Base-by-base conservation (phyloP, 139 green algal species). In the Picochlorum costavermella region DNA sequence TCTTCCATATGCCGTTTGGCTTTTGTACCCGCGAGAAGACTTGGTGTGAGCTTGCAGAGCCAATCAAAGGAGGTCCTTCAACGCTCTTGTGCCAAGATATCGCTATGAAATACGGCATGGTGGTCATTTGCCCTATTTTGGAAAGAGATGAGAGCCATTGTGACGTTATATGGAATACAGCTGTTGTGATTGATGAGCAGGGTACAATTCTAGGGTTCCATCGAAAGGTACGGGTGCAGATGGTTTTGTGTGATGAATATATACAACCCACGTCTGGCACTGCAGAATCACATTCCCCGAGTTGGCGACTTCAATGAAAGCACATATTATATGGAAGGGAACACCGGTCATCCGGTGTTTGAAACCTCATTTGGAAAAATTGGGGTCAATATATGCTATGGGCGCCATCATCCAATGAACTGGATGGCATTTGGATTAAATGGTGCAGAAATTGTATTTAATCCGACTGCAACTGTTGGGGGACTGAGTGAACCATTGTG, bases 301-400 rank as follows among this genome's bases (percentile, higher is more conserved):
- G 89, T 98, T 12, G 90, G 90, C 31, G 91, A 97, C 73, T 98
- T 98, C 74, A 97, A 98, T 67, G 92, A 98, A 80, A 86, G 69
- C 60, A 94, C 87, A 10, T 98, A 98, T 78, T 98, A 98, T 79
- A 89, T 98, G 86, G 36, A 50, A 56, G 55, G 91, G 43, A 86
- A 96, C 83, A 96, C 89, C 1, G 89, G 60, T 8, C 86, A 93
- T 72, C 71, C 84, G 0, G 85, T 92, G 16, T 97, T 97, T 81
- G 84, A 97, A 55, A 98, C 92, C 2, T 77, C 74, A 3, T 96
- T 83, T 61, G 91, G 89, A 23, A 81, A 74, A 12, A 93, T 98
- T 55, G 92, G 70, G 6, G 72, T 98, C 72, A 98, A 98, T 82
- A 98, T 98, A 73, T 98, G 92, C 78, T 98, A 98, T 72, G 92